Evolutionary conservation across 2,329 filamentous ascomycete species (phyloP), one percentile per base, ranked within the genome.

Genomic region (Juglanconis oblonga): DNA sequence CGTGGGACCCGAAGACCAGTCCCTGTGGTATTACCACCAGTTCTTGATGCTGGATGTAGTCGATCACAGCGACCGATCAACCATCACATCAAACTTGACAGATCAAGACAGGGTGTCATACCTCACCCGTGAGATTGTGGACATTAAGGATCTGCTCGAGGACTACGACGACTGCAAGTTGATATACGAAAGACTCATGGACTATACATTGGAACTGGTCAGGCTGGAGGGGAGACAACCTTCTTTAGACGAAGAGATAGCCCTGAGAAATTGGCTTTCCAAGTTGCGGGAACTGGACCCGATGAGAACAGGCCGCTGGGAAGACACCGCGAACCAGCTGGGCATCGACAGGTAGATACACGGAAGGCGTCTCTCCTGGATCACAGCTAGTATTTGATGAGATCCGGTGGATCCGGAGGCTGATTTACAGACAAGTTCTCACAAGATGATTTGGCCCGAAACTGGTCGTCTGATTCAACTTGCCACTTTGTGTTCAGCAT

Each of bases 21-120:
- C 92, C 17, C 81, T 97, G 5, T 99, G 95, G 93, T 97, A 96
- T 74, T 98, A 99, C 70, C 92, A 98, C 72, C 90, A 95, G 67
- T 96, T 89, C 69, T 78, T 97, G 59, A 86, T 97, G 76, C 83
- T 87, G 62, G 89, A 87, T 69, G 78, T 90, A 67, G 77, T 82
- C 55, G 80, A 78, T 68, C 77, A 75, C 52, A 77, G 71, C 13
- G 75, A 78, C 13, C 70, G 76, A 3, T 76, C 81, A 24, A 83
- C 83, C 9, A 89, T 97, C 66, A 82, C 87, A 13, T 85, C 86
- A 0, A 79, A 84, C 42, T 76, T 96, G 35, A 81, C 81, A 1
- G 71, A 77, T 5, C 75, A 81, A 8, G 85, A 94, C 58, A 85
- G 89, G 52, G 71, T 85, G 38, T 73, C 78, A 3, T 92, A 93